Evolutionary conservation across 1,139 yeast species (phyloP).

Genomic region (Torulaspora pretoriensis): DNA sequence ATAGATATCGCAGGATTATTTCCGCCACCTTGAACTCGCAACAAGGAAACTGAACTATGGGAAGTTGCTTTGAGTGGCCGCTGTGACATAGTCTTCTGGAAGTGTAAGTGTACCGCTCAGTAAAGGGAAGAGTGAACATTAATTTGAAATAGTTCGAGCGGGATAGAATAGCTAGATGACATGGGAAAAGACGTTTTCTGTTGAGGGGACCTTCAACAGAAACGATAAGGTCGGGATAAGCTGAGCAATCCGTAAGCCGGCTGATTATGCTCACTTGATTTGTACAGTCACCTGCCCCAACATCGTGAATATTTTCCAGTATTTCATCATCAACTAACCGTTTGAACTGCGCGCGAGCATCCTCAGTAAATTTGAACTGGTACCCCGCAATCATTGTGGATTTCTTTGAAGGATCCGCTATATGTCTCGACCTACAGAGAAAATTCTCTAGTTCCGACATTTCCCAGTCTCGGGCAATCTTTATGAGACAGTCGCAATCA

Average conservation of each 20-base stretch:
- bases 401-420: slow-evolving; percentile 34
- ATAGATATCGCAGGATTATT: slow-evolving; percentile 52
- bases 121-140: slow-evolving; percentile 53
- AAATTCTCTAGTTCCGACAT: slow-evolving; percentile 41
- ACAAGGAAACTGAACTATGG: slow-evolving; percentile 41
- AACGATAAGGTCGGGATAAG: slow-evolving; percentile 50
- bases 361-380: slow-evolving; percentile 45
- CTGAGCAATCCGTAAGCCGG: slow-evolving; percentile 17
- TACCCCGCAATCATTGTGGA: slow-evolving; percentile 45
- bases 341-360: slow-evolving; percentile 46
- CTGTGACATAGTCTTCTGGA: slow-evolving; percentile 17
- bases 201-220: slow-evolving; percentile 37
- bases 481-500: slow-evolving; percentile 35
- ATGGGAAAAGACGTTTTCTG: slow-evolving; percentile 47
- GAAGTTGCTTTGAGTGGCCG: slow-evolving; percentile 23
- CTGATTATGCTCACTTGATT: not conserved
- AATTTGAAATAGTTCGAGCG: slow-evolving; percentile 63
- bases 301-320: slow-evolving; percentile 32
- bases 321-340: slow-evolving; percentile 42
- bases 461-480: slow-evolving; percentile 39
- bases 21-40: slow-evolving; percentile 46
- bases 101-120: slow-evolving; percentile 36
- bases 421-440: slow-evolving; percentile 29
- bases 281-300: slow-evolving; percentile 23
- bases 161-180: slow-evolving; percentile 55